Base-by-base conservation (phyloP, 176 grass and related monocot genomes). In the Oryza punctata region DNA sequence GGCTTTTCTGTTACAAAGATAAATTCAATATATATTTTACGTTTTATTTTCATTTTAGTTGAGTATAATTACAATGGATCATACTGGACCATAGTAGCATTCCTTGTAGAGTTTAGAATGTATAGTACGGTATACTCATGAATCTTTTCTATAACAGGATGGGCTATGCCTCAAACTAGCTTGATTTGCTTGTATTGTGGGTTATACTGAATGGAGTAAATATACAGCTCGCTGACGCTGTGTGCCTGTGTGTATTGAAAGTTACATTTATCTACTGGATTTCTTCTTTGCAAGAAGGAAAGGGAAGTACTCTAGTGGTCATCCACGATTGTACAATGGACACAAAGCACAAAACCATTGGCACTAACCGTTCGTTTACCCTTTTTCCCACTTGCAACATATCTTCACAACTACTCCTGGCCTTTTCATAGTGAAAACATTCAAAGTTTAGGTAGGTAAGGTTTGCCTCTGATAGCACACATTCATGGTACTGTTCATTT, bases 381-480 rank as follows among this genome's bases (percentile, higher is more conserved):
- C 6, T 35, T 77, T 76, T 43, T 52, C 14, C 14, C 69, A 5
- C 1, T 46, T 85, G 75, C 52, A 28, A 83, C 23, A 77, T 12
- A 19, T 57, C 5, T 75, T 5, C 4, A 26, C 44, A 76, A 65
- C 14, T 46, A 71, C 70, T 81, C 19, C 23, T 69, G 37, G 8
- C 25, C 41, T 7, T 75, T 16, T 49, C 18, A 19, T 2, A 75
- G 59, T 47, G 68, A 68, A 68, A 6, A n/a, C 15, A 24, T 49
- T 6, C 40, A 12, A 65, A 82, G 18, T 78, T 52, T 10, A 69
- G 68, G 60, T 45, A 75, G 61, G 69, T 66, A 35, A 75, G 61
- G 69, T 66, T 18, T 84, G 61, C 61, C 44, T 33, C 32, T 33
- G 32, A 33, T 33, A 38, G 2, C 27, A 32, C 35, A 33, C 1